Conservation (phyloP, 192 early-diverging fungal species). For the Coemansia sp. region DNA sequence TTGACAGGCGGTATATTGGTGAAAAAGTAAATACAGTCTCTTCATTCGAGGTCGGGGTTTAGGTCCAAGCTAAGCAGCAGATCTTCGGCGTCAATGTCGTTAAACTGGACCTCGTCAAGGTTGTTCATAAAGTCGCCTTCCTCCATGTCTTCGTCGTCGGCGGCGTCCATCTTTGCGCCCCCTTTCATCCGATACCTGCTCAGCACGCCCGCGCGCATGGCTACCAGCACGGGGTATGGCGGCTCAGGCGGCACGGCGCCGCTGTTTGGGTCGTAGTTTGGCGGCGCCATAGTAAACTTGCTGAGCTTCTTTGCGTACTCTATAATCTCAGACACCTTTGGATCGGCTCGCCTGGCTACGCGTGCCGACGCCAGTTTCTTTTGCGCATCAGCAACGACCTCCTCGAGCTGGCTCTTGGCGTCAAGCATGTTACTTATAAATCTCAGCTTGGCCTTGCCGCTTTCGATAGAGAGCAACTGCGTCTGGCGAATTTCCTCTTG, state of each 20-base stretch:
- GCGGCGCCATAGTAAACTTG: constrained; percentile 50
- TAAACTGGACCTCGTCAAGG: constrained; percentile 36
- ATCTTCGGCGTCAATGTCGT: constrained; percentile 46
- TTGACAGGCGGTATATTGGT: too few species aligned
- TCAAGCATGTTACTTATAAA: constrained; percentile 39
- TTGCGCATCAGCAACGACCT: constrained; percentile 16
- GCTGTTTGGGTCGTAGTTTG: constrained; percentile 47
- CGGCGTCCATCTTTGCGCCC: neutral
- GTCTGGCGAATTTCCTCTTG: constrained; percentile 41
- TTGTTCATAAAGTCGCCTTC: constrained; percentile 27
- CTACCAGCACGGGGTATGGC: constrained; percentile 49
- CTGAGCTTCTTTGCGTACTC: constrained; percentile 53
- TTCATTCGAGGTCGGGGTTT: constrained; percentile 48
- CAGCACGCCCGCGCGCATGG: constrained; percentile 46
- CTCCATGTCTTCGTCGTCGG: constrained; percentile 20
- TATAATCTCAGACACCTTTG: constrained; percentile 37
- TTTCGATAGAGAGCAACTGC: constrained; percentile 28
- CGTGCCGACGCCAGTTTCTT: constrained; percentile 15
- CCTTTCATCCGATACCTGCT: constrained; percentile 43
- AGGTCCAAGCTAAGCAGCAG: constrained; percentile 49
- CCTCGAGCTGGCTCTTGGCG: constrained; percentile 32
- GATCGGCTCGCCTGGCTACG: constrained; percentile 8
- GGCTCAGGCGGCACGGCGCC: constrained; percentile 35
- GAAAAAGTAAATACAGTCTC: neutral
- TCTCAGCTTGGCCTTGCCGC: constrained; percentile 35